These are phyloP conservation scores for Thelephora aurantiotincta DNA, from an alignment of 768 basidiomycete genomes.

Conservation along the genomic window DNA sequence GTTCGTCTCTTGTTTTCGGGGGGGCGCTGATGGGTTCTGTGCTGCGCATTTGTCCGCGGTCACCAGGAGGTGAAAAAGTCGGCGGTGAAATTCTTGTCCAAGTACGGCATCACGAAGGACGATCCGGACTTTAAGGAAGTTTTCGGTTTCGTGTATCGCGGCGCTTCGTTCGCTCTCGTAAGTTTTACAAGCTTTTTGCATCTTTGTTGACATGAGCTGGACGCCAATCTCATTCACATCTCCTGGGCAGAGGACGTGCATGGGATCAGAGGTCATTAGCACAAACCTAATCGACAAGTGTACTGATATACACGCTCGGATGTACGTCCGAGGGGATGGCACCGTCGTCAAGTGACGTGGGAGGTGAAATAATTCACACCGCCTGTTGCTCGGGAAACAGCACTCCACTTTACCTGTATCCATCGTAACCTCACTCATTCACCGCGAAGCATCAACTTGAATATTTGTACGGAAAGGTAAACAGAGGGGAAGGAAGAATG, in stretches of 20 bases:
- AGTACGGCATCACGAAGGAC: slow-evolving; percentile 19
- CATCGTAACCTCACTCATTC: too few species aligned
- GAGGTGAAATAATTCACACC: too few species aligned
- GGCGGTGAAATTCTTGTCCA: slow-evolving; percentile 18
- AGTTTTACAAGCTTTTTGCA: slow-evolving; percentile 5
- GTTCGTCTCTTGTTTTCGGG: neutral
- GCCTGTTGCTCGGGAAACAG: too few species aligned
- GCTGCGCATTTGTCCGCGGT: neutral
- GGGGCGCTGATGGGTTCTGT: neutral
- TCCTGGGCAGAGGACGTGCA: slow-evolving; percentile 14
- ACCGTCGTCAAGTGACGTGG: slow-evolving; percentile 9
- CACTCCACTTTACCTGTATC: too few species aligned
- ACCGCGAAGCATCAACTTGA: too few species aligned
- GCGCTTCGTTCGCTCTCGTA: slow-evolving; percentile 26
- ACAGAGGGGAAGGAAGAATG: too few species aligned
- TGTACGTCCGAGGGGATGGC: slow-evolving; percentile 18
- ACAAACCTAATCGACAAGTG: slow-evolving; percentile 16
- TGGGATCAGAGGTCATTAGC: slow-evolving; percentile 15
- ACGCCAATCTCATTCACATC: neutral
- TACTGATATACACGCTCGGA: slow-evolving; percentile 22
- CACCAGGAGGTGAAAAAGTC: slow-evolving; percentile 26
- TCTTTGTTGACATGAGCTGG: neutral
- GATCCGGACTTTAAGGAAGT: slow-evolving; percentile 27
- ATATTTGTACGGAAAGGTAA: too few species aligned
- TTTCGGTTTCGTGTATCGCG: slow-evolving; percentile 25